Evolutionary conservation across 805 yeast species (phyloP).

Genomic region (Helenozyma rhizophorensis): DNA sequence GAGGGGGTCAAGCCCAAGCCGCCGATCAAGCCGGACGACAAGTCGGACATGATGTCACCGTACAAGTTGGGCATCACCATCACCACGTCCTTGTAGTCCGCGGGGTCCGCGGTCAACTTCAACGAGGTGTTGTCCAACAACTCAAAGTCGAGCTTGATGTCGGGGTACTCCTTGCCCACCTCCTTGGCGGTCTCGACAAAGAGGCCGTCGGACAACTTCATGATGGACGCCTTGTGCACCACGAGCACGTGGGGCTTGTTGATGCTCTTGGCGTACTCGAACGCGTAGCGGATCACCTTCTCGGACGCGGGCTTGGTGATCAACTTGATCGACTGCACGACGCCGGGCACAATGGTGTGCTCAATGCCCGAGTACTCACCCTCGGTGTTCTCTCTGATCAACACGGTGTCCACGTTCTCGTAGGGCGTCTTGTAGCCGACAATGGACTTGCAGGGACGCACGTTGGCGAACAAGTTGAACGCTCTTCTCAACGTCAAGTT

Average conservation of each 20-base stretch:
- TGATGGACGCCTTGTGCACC: conserved; percentile 97
- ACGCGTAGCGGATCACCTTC: conserved; percentile 94
- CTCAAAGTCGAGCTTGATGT: conserved; percentile 76
- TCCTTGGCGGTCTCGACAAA: conserved; percentile 90
- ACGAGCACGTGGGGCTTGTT: conserved; percentile 86
- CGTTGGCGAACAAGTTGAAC: conserved; percentile 92
- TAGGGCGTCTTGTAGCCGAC: conserved; percentile 92
- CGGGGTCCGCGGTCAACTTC: conserved; percentile 85
- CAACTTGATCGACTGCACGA: conserved; percentile 94
- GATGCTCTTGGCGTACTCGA: conserved; percentile 89
- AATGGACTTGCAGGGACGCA: conserved; percentile 92
- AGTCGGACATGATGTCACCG: conserved; percentile 98
- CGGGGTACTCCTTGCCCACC: conserved; percentile 89
- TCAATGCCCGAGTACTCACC: conserved; percentile 99
- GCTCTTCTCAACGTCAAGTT: conserved; percentile 97
- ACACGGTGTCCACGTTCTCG: conserved; percentile 84
- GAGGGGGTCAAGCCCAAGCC: conserved; percentile 99
- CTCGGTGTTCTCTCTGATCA: conserved; percentile 98
- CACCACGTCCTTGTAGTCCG: conserved; percentile 80
- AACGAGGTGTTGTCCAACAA: conserved; percentile 93
- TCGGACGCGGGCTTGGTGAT: conserved; percentile 96
- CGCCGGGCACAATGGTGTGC: conserved; percentile 97
- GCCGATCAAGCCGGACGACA: conserved; percentile 96
- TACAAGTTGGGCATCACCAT: conserved; percentile 99
- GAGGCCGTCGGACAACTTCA: conserved; percentile 97